Base-by-base conservation (phyloP, 2,329 filamentous ascomycete species). In the Lasiodiplodia sp. region DNA sequence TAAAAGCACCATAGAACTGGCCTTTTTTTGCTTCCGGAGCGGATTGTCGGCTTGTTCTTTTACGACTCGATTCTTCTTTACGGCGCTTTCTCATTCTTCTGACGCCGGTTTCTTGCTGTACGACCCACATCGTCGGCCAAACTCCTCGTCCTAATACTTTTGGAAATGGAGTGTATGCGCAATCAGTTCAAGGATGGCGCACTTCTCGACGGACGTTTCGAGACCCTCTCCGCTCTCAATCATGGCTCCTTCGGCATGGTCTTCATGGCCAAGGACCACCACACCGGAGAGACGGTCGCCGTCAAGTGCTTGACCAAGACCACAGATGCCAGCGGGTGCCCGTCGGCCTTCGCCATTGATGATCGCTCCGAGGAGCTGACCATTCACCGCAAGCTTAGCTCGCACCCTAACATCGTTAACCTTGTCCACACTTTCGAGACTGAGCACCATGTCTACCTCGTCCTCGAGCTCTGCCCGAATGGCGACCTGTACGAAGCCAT, bases 221-320 rank as follows among this genome's bases (percentile, higher is more conserved):
- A 92, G 83, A 97, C 94, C 68, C 87, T 97, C 77, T 92, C 94
- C 73, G 94, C 96, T 69, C 91, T 99, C 83, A 99, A 99, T 79
- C 94, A 97, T 87, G 96, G 96, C 75, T 98, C 96, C 68, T 99
- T 98, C 78, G 96, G 96, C 78, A 96, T 98, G 93, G 96, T 99
- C 75, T 97, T 97, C 82, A 90, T 94, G 83, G 96, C 95, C 70
- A 91, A 87, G 79, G 94, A 99, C 79, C 85, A 90, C 72, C 79
- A 86, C 72, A 97, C 92, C 70, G 88, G 90, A 74, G 86, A 96
- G 69, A 87, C 89, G 69, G 96, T 99, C 74, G 96, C 96, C 71
- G 92, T 99, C 87, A 99, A 99, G 84, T 97, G 95, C 81, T 84
- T 98, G 80, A 94, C 93, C 77, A 99, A 98, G 86, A 87, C 88